Conservation (phyloP, 169 alveolate genomes). For the Cryptosporidium ryanae region DNA sequence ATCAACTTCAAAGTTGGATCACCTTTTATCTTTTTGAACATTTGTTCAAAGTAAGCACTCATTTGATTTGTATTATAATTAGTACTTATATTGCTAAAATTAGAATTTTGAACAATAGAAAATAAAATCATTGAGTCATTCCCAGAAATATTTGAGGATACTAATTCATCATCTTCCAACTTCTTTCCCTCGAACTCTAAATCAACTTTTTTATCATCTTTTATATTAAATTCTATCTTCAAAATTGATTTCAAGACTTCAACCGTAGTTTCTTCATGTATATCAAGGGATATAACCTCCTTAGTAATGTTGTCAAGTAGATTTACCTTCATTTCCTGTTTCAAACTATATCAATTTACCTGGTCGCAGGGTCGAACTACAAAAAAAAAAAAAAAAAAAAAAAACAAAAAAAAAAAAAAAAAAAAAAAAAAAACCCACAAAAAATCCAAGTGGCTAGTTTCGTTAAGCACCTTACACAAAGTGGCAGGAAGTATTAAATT, state of each 20-base stretch:
- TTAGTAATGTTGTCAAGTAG: constrained; percentile 6
- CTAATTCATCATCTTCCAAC: constrained; percentile 8
- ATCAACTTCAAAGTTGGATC: constrained; percentile 69
- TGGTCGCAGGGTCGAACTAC: no score
- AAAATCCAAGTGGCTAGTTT: neutral
- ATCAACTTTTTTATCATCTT: neutral
- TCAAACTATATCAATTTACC: neutral
- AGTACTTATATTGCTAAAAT: neutral
- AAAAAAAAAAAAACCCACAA: neutral
- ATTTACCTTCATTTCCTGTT: constrained; percentile 20
- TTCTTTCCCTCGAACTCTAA: constrained; percentile 20
- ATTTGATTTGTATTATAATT: constrained; percentile 9
- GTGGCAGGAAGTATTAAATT: no score
- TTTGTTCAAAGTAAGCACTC: constrained; percentile 34
- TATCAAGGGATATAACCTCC: constrained; percentile 30
- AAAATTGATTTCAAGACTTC: constrained; percentile 39
- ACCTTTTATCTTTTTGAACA: constrained; percentile 74
- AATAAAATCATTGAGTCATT: neutral
- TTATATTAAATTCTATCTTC: constrained; percentile 20
- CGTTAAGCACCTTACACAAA: no score
- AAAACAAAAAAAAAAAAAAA: neutral
- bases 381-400: neutral
- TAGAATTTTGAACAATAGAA: neutral
- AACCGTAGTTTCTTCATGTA: constrained; percentile 48
- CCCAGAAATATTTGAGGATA: neutral